Evolutionary conservation across 2,329 filamentous ascomycete species (phyloP).

Genomic region (Fusarium napiforme): DNA sequence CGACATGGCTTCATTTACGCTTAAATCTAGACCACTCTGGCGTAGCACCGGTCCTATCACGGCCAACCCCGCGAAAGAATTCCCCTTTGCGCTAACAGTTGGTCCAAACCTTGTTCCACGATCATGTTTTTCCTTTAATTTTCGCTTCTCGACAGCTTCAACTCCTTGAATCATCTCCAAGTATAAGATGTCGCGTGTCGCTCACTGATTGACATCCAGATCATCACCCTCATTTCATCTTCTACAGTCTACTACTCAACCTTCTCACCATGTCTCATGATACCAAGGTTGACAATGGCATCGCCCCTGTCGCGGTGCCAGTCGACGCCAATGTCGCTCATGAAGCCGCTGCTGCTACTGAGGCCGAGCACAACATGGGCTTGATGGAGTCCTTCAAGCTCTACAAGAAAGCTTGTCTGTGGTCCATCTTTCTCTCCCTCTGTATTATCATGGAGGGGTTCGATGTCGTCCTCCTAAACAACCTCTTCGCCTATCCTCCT

Average conservation of each 20-base stretch:
- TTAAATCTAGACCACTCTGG: not conserved
- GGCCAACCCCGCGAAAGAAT: constrained; percentile 3
- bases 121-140: not conserved
- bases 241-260: not conserved
- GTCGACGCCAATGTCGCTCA: constrained; percentile 32
- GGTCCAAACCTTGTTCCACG: not conserved
- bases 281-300: constrained; percentile 17
- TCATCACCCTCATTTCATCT: constrained; percentile 1
- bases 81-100: not conserved
- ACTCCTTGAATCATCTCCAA: not conserved
- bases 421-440: constrained; percentile 52
- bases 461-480: constrained; percentile 53
- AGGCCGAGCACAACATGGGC: constrained; percentile 49
- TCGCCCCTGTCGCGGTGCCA: constrained; percentile 12
- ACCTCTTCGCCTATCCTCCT: constrained; percentile 55
- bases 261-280: constrained; percentile 25
- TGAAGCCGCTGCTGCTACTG: constrained; percentile 45
- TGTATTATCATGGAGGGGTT: constrained; percentile 56
- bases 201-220: not conserved
- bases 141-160: constrained; percentile 11
- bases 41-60: constrained; percentile 16
- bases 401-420: constrained; percentile 52
- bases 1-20: not conserved
- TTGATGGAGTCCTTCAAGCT: constrained; percentile 52
- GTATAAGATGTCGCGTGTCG: constrained; percentile 18